These are phyloP conservation scores for Linnemannia hyalina DNA, from an alignment of 192 early-diverging fungal species.

Conservation along the genomic window DNA sequence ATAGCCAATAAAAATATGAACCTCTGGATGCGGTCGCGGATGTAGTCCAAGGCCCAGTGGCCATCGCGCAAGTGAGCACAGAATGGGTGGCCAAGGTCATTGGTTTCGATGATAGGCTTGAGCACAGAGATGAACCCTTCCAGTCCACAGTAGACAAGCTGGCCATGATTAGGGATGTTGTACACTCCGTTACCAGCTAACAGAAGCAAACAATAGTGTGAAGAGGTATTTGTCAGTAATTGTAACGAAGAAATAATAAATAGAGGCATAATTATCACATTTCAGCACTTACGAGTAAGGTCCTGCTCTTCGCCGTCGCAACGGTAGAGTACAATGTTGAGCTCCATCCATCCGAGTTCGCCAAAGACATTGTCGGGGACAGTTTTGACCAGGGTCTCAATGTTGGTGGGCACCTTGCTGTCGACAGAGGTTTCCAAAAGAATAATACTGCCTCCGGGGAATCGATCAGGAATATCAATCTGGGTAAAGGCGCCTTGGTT, in stretches of 20 bases:
- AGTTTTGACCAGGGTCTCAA: slow-evolving; percentile 70
- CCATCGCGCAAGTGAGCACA: slow-evolving; percentile 92
- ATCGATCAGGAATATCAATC: slow-evolving; percentile 72
- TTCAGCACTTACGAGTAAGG: slow-evolving; percentile 63
- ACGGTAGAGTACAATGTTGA: slow-evolving; percentile 90
- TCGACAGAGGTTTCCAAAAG: slow-evolving; percentile 74
- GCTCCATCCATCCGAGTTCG: slow-evolving; percentile 72
- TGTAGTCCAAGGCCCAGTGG: slow-evolving; percentile 93
- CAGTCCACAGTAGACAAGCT: slow-evolving; percentile 89
- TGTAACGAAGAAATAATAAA: not conserved
- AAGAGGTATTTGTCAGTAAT: not conserved
- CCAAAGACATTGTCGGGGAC: slow-evolving; percentile 76
- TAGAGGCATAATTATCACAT: not conserved
- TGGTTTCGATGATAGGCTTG: slow-evolving; percentile 81
- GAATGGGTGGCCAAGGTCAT: slow-evolving; percentile 94
- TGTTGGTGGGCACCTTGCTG: slow-evolving; percentile 61
- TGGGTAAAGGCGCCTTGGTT: slow-evolving; percentile 70
- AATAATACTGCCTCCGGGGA: slow-evolving; percentile 90
- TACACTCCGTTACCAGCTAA: slow-evolving; percentile 83
- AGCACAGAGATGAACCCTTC: slow-evolving; percentile 93
- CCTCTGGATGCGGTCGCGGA: slow-evolving; percentile 76
- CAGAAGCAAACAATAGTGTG: not conserved
- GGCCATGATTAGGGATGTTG: slow-evolving; percentile 89
- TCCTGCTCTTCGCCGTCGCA: slow-evolving; percentile 92
- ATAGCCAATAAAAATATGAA: not conserved